These are phyloP conservation scores for Curvularia spicifera DNA, from an alignment of 2,329 filamentous ascomycete species.

Conservation along the genomic window DNA sequence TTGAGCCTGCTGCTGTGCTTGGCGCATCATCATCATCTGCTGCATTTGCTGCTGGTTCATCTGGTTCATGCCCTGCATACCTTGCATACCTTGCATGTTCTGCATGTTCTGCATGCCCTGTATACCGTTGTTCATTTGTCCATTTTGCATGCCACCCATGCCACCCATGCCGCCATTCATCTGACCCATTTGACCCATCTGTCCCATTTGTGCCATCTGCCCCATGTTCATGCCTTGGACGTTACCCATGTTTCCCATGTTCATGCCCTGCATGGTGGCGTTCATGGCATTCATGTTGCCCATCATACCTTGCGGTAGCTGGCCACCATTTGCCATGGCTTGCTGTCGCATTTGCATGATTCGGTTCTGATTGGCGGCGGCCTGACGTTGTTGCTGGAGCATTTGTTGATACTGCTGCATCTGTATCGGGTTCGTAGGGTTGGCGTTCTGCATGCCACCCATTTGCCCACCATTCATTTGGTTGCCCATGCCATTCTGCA, in stretches of 20 bases:
- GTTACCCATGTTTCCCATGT: slow-evolving; percentile 33
- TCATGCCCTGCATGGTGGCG: slow-evolving; percentile 38
- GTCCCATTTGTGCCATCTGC: slow-evolving; percentile 7
- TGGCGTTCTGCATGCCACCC: slow-evolving; percentile 28
- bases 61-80: slow-evolving; percentile 26
- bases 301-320: slow-evolving; percentile 43
- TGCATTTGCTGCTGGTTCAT: slow-evolving; percentile 44
- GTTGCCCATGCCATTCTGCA: slow-evolving; percentile 22
- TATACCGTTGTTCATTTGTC: slow-evolving; percentile 25
- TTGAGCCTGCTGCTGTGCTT: slow-evolving; percentile 37
- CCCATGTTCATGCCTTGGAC: slow-evolving; percentile 25
- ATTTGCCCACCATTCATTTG: slow-evolving; percentile 38
- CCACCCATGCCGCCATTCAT: slow-evolving; percentile 24
- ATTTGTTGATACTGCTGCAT: slow-evolving; percentile 46
- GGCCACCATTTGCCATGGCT: slow-evolving; percentile 38
- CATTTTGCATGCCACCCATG: slow-evolving; percentile 26
- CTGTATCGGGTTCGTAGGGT: slow-evolving; percentile 34
- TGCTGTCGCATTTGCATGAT: slow-evolving; percentile 43
- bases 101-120: slow-evolving; percentile 36
- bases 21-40: slow-evolving; percentile 46
- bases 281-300: slow-evolving; percentile 22
- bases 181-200: slow-evolving; percentile 19
- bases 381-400: slow-evolving; percentile 43
- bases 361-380: slow-evolving; percentile 45
- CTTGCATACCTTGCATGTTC: slow-evolving; percentile 26